Evolutionary conservation across 139 green algal species (phyloP), one percentile per base, ranked within the genome.

Genomic region (Closterium sp.): DNA sequence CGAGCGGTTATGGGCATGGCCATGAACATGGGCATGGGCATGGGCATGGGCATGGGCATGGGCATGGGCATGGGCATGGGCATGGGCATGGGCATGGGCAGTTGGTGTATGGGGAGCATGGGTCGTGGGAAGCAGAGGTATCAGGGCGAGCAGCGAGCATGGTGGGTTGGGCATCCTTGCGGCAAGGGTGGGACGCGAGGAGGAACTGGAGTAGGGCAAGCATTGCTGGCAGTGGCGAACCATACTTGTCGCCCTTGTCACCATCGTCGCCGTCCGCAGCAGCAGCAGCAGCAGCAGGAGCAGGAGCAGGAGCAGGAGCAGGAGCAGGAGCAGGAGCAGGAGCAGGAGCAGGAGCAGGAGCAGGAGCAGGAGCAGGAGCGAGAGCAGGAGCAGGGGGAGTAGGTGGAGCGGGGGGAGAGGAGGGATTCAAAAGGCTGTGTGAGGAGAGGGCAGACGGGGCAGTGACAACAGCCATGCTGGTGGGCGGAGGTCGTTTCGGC

Each of bases 391-490:
- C 10, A 70, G 45, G 45, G 2, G 50, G 50, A 24, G 50, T 1
- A 73, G 50, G 50, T 24, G 50, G 50, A 73, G 50, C 1, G 13
- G 50, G 50, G 50, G 50, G 9, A 24, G 50, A 73, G 9, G 50
- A 73, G 9, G 17, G 13, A 24, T 73, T 73, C 50, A 73, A 73
- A 11, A 73, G 9, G 50, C 50, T 17, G 50, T 73, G 50, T 73
- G 50, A 90, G 88, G 38, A 90, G 88, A 62, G 88, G 32, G 30
- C 24, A 28, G 31, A 30, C 31, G 89, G 79, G 24, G 38, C 28
- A 29, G 90, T 86, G 86, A 92, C 90, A 27, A 31, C 90, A 73
- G 42, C 31, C 21, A 38, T 87, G 89, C 34, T 92, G 24, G 29
- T 92, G 29, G 42, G 42, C 9, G 90, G 90, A 9, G 90, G 90